These are phyloP conservation scores for Trametes cubensis DNA, from an alignment of 768 basidiomycete species.

Conservation along the genomic window DNA sequence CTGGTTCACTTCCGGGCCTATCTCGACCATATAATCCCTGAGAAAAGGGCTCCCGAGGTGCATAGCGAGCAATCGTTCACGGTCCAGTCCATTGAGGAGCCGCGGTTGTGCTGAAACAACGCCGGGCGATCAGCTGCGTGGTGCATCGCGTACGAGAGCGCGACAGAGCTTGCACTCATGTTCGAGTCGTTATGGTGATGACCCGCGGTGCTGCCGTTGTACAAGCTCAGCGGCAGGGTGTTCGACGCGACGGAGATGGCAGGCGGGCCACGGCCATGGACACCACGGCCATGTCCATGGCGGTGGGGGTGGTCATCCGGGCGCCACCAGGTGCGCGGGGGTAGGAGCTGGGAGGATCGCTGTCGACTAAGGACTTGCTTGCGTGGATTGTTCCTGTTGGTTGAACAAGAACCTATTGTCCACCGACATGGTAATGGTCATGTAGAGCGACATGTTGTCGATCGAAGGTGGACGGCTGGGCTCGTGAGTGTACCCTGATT, in stretches of 20 bases:
- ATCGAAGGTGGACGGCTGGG: conserved; percentile 62
- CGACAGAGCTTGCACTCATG: conserved; percentile 59
- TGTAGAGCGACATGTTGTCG: conserved; percentile 47
- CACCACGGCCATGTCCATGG: conserved; percentile 57
- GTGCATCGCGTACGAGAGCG: conserved; percentile 55
- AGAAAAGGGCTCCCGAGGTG: conserved; percentile 68
- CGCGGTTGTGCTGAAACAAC: conserved; percentile 60
- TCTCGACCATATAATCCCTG: conserved; percentile 91
- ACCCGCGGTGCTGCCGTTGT: conserved; percentile 60
- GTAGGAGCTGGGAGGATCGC: conserved; percentile 79
- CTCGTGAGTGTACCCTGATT: conserved; percentile 66
- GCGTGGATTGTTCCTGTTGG: conserved; percentile 42
- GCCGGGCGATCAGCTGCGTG: conserved; percentile 57
- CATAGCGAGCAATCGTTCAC: conserved; percentile 62
- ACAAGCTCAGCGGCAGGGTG: conserved; percentile 73
- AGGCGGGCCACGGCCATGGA: conserved; percentile 63
- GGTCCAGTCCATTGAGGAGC: conserved; percentile 65
- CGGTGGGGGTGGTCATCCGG: conserved; percentile 35
- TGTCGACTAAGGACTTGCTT: conserved; percentile 69
- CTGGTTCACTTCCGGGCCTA: conserved; percentile 40
- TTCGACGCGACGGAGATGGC: conserved; percentile 53
- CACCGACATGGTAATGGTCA: conserved; percentile 50
- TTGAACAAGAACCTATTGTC: conserved; percentile 79
- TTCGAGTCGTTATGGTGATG: conserved; percentile 58
- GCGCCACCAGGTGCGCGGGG: conserved; percentile 49